Percentiles rank a stretch among this genome's conserved stretches.
Conservation (phyloP, 2,329 filamentous ascomycete genomes). For the Aschersonia sp. region DNA sequence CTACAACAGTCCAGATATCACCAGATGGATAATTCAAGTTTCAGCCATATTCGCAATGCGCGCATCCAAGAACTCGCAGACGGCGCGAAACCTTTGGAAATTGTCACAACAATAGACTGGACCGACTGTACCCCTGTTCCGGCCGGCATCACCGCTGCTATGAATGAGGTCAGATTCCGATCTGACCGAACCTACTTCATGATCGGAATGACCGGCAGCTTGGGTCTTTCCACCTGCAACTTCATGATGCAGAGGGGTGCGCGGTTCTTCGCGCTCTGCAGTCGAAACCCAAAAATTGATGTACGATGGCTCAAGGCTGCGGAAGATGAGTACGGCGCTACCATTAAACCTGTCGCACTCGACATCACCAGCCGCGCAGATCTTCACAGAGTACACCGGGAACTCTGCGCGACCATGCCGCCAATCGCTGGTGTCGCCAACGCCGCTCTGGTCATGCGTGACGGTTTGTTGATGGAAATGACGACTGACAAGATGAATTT, state of each 20-base stretch:
- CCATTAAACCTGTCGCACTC: neutral
- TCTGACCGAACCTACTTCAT: conserved; percentile 11
- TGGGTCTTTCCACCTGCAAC: conserved; percentile 19
- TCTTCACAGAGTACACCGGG: neutral
- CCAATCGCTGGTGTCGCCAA: conserved; percentile 26
- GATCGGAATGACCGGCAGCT: conserved; percentile 14
- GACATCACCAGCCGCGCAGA: neutral
- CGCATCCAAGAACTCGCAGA: neutral
- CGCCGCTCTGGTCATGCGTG: conserved; percentile 28
- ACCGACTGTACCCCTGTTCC: neutral
- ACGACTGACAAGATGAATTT: conserved; percentile 9
- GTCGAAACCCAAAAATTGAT: neutral
- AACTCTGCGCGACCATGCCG: conserved; percentile 14
- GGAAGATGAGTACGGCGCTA: neutral
- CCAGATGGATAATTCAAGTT: neutral
- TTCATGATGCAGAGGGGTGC: conserved; percentile 19
- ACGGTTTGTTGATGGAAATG: conserved; percentile 17
- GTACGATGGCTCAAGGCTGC: neutral
- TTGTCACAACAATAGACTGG: neutral
- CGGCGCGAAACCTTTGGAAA: neutral
- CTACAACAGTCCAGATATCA: neutral
- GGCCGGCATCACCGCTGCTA: neutral
- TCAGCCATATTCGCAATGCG: neutral
- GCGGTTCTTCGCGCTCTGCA: neutral
- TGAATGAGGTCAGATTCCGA: neutral